Base-by-base conservation (phyloP, 2,329 filamentous ascomycete species). In the Ustulina deusta region DNA sequence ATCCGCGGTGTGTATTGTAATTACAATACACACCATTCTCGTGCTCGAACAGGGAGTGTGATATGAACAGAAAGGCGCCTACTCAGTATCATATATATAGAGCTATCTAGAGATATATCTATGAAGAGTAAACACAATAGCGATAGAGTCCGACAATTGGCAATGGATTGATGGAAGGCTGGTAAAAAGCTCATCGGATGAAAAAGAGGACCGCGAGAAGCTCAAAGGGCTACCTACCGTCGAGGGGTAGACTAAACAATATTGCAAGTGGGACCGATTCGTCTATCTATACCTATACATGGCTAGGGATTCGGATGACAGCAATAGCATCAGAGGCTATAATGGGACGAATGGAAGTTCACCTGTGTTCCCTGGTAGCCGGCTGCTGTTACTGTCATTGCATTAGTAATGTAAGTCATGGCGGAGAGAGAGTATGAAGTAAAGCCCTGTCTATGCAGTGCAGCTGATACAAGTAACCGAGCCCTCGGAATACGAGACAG, bases 401-500 rank as follows among this genome's bases (percentile, higher is more conserved):
- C 25, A 51, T 29, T 36, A 15, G 22, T 2, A n/a, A 40, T 42
- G 20, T 27, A 49, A 57, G 46, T 56, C n/a, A 40, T 32, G 22
- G 46, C 38, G 36, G 36, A 63, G 27, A 63, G 27, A 57, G n/a
- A 49, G 49, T 34, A 61, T 52, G 29, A 40, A 52, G 34, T 32
- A 51, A 44, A 62, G 46, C 55, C 40, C 59, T 58, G 56, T 51
- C 36, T 46, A 17, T 15, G 42, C 15, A 29, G 22, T 29, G 65
- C 55, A 63, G 48, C 60, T 52, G 40, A 55, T 57, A 51, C 25
- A 57, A 55, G 48, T 13, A 46, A 48, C 44, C 61, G 38, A 40
- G 36, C 22, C 20, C 34, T 57, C 38, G 52, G 54, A 46, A 65
- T 59, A 66, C 63, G 66, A 65, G 66, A 60, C 52, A 57, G 15